Percentiles rank a stretch among this genome's conserved stretches.
Evolutionary conservation across 1,139 yeast species (phyloP).

Genomic region (Arxiozyma bovina): DNA sequence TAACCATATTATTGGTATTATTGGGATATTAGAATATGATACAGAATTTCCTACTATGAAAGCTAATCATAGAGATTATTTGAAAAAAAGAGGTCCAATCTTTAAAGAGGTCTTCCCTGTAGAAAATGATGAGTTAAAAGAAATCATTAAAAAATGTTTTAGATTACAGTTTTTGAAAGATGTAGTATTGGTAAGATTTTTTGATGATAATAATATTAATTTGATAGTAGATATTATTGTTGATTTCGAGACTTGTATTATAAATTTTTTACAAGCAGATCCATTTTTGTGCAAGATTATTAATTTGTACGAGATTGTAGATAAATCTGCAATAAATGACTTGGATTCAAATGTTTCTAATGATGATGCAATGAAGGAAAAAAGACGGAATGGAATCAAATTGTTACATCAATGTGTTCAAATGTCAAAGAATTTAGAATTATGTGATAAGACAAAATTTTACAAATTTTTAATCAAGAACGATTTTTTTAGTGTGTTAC

Average conservation of each 20-base stretch:
- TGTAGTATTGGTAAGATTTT: constrained; percentile 67
- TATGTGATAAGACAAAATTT: constrained; percentile 55
- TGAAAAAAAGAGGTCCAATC: constrained; percentile 43
- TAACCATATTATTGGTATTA: constrained; percentile 49
- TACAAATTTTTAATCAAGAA: constrained; percentile 54
- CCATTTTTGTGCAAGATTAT: constrained; percentile 46
- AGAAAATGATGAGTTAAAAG: constrained; percentile 40
- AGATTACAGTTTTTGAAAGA: constrained; percentile 75
- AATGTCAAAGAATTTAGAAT: constrained; percentile 61
- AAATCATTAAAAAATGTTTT: constrained; percentile 63
- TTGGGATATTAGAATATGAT: constrained; percentile 88
- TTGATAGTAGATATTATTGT: constrained; percentile 40
- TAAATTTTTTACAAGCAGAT: constrained; percentile 55
- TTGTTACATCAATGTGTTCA: constrained; percentile 73
- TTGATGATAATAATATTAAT: constrained; percentile 72
- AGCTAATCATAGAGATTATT: constrained; percentile 66
- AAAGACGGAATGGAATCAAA: constrained; percentile 61
- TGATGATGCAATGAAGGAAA: constrained; percentile 20
- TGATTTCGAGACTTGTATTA: constrained; percentile 36
- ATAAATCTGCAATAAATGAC: not conserved
- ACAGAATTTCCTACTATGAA: constrained; percentile 72
- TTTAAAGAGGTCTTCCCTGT: constrained; percentile 70
- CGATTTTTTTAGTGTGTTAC: constrained; percentile 64
- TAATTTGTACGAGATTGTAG: constrained; percentile 38
- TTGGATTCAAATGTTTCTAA: too few species aligned